phyloP scores from a whole-genome alignment of 129 eudicot species.

The Pulicaria dysenterica region DNA sequence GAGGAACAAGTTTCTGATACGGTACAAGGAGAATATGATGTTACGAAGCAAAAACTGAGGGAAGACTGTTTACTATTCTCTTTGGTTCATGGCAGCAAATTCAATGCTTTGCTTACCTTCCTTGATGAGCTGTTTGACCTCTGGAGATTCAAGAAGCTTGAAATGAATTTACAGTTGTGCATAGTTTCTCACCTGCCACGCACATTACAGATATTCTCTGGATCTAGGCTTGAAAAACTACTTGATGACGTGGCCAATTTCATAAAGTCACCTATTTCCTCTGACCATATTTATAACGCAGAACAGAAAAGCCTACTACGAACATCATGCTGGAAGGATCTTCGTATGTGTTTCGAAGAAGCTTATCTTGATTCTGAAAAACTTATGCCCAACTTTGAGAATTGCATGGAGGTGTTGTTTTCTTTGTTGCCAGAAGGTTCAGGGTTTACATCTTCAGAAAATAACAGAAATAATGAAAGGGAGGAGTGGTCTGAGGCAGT shows the following conservation, averaged over 20 bases:
- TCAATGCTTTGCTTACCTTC: conserved; percentile 62
- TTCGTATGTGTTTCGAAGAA: conserved; percentile 57
- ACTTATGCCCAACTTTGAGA: conserved; percentile 48
- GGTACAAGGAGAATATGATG: conserved; percentile 33
- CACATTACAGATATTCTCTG: conserved; percentile 65
- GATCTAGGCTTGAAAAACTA: conserved; percentile 67
- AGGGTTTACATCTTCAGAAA: conserved; percentile 23
- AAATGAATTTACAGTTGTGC: conserved; percentile 63
- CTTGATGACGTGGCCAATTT: conserved; percentile 64
- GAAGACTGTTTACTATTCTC: conserved; percentile 71
- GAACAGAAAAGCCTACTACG: conserved; percentile 54
- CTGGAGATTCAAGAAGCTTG: conserved; percentile 73
- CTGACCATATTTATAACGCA: conserved; percentile 36
- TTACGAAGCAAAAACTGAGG: conserved; percentile 48
- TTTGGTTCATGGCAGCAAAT: conserved; percentile 66
- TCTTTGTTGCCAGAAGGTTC: conserved; percentile 52
- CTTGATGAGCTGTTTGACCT: conserved; percentile 77
- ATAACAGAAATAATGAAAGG: conserved; percentile 17
- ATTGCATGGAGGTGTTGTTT: conserved; percentile 78
- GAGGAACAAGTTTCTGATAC: conserved; percentile 49
- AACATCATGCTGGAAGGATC: conserved; percentile 80
- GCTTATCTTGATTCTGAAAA: conserved; percentile 45
- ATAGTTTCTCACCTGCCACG: conserved; percentile 62
- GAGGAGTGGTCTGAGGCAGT: conserved; percentile 82
- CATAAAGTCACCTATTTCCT: conserved; percentile 48